Evolutionary conservation across 1,139 yeast genomes (phyloP), one percentile per base, ranked within the genome.

Genomic region (Pichia sp.): DNA sequence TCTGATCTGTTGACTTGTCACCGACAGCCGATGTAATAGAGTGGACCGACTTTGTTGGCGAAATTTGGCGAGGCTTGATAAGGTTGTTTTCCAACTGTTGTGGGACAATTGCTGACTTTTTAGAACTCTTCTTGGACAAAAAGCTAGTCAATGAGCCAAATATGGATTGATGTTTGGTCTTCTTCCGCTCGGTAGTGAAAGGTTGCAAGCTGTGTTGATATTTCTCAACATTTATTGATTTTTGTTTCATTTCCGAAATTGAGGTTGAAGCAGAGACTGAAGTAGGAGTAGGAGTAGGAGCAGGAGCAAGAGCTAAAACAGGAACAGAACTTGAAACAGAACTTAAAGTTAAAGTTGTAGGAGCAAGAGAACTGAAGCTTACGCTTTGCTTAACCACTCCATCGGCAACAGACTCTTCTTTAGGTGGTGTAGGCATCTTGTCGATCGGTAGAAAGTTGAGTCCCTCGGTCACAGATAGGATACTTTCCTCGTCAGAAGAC

Each of bases 91-190:
- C n/a, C 44, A 31, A 5, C 19, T 43, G 44, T 32, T 49, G 43
- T 23, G 43, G n/a, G 30, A 34, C 44, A 30, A 52, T 31, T 34
- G 42, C 13, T 26, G 53, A 41, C 47, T 19, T 47, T 31, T 50
- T 51, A 36, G 8, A 29, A 15, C n/a, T 31, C 29, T 51, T 51
- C 5, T 44, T 53, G 2, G 47, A 38, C 26, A 56, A 42, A 7
- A 56, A 34, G 41, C 40, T 51, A 5, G 56, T 30, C 10, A 56
- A 45, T 5, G 58, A 47, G 5, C 52, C 54, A 45, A 56, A 56
- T 19, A 56, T 38, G 1, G 56, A 53, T 45, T 51, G 48, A n/a
- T 32, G 51, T 15, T 30, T 45, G 4, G 42, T 38, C 16, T 43
- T 47, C 6, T 36, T 48, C 1, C 32, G 45, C 10, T 48, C 34